phyloP scores from a whole-genome alignment of 2,329 filamentous ascomycete genomes.

The Beauveria brongniartii region DNA sequence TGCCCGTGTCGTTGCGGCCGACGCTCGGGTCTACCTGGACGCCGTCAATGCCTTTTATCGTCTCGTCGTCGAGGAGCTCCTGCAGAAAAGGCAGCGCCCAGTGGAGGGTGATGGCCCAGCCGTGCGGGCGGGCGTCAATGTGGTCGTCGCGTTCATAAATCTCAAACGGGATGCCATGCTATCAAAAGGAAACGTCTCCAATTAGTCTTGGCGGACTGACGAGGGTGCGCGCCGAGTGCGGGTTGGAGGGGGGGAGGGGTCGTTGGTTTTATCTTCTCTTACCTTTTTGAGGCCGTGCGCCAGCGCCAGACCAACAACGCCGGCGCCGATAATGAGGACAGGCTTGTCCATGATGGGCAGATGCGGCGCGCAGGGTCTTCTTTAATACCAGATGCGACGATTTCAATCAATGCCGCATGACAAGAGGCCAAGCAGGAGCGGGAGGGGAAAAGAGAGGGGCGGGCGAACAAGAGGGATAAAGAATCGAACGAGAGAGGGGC shows the following conservation, averaged over 20 bases:
- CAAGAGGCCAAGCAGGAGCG: not conserved
- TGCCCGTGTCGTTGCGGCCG: slow-evolving; percentile 29
- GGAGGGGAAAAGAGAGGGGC: not conserved
- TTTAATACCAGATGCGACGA: too few relatives aligned
- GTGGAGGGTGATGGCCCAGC: slow-evolving; percentile 54
- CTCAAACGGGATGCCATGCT: slow-evolving; percentile 24
- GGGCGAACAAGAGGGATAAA: too few relatives aligned
- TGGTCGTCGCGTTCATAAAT: slow-evolving; percentile 24
- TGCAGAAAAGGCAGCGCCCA: slow-evolving; percentile 38
- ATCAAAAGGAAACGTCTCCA: not conserved
- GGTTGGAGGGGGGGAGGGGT: not conserved
- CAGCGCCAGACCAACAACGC: slow-evolving; percentile 28
- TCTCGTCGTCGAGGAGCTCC: slow-evolving; percentile 19
- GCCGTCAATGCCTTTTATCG: slow-evolving; percentile 17
- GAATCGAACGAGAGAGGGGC: too few relatives aligned
- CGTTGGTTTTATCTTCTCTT: not conserved
- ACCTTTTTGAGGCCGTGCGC: slow-evolving; percentile 30
- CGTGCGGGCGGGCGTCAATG: slow-evolving; percentile 28
- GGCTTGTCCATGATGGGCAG: slow-evolving; percentile 15
- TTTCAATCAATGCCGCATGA: too few relatives aligned
- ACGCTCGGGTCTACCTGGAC: slow-evolving; percentile 28
- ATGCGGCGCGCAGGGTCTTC: not conserved
- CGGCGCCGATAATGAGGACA: slow-evolving; percentile 30
- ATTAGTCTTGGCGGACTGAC: not conserved
- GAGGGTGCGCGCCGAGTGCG: not conserved